These are phyloP conservation scores for Phytophthora sojae DNA, from an alignment of 352 stramenopile species.

Conservation along the genomic window DNA sequence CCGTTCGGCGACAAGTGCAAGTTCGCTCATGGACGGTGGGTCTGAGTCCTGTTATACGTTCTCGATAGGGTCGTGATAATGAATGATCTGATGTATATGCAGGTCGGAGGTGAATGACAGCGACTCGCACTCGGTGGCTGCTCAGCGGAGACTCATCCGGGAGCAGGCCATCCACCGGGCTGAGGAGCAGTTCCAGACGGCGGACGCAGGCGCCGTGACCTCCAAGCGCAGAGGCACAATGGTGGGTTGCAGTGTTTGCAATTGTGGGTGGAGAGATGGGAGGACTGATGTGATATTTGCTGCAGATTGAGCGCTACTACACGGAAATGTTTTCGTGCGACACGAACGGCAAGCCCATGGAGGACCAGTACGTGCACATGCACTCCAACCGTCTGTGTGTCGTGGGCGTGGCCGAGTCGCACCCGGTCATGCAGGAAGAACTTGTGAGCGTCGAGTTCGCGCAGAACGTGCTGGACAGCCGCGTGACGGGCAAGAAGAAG, in stretches of 20 bases:
- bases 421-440: constrained; percentile 72
- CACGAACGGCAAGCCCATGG: constrained; percentile 65
- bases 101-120: constrained; percentile 69
- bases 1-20: constrained; percentile 81
- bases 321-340: constrained; percentile 87
- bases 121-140: constrained; percentile 62
- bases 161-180: constrained; percentile 72
- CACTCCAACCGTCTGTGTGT: constrained; percentile 91
- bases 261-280: not conserved
- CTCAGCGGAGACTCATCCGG: constrained; percentile 82
- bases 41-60: not conserved
- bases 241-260: constrained; percentile 37
- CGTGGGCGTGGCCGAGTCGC: constrained; percentile 71
- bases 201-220: constrained; percentile 41
- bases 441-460: constrained; percentile 74
- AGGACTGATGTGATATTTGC: not conserved
- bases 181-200: constrained; percentile 70
- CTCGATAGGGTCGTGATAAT: not conserved
- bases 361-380: constrained; percentile 92
- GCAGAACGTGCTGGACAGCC: constrained; percentile 67
- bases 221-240: constrained; percentile 73
- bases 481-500: constrained; percentile 90
- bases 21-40: constrained; percentile 78
- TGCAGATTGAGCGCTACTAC: constrained; percentile 88
- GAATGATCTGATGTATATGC: not conserved